A percentile compares a stretch with the other conserved stretches of the same genome.
phyloP scores from a whole-genome alignment of 345 rosid species.

The Triadica sebifera region DNA sequence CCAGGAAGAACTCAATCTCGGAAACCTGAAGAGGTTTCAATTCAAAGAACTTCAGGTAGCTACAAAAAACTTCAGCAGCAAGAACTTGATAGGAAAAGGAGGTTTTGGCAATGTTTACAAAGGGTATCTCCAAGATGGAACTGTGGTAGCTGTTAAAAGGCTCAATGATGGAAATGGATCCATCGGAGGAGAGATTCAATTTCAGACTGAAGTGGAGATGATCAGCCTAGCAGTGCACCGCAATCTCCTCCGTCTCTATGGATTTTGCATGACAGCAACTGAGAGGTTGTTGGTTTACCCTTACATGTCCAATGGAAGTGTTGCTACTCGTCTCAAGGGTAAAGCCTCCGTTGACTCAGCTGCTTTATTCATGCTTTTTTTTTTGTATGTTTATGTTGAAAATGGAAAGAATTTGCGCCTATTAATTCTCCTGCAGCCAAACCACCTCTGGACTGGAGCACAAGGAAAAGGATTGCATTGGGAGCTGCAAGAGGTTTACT shows the following conservation, averaged over 20 bases:
- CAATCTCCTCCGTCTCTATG: conserved; percentile 71
- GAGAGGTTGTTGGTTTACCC: conserved; percentile 90
- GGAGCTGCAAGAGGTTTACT: conserved; percentile 93
- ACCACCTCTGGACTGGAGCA: conserved; percentile 83
- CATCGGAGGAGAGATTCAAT: conserved; percentile 71
- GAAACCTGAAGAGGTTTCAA: conserved; percentile 80
- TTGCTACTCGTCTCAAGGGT: conserved; percentile 90
- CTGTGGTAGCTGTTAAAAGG: conserved; percentile 77
- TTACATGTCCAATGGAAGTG: conserved; percentile 96
- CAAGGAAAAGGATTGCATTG: conserved; percentile 82
- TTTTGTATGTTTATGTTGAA: background rate
- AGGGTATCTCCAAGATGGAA: conserved; percentile 77
- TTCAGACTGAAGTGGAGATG: conserved; percentile 93
- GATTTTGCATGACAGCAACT: conserved; percentile 72
- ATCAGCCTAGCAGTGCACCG: conserved; percentile 93
- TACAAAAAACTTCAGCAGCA: conserved; percentile 83
- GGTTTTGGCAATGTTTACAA: conserved; percentile 94
- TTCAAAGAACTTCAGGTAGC: conserved; percentile 86
- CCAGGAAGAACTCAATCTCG: conserved; percentile 64
- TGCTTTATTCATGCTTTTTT: background rate
- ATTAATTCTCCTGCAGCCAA: conserved; percentile 51
- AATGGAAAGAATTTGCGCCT: too few relatives aligned
- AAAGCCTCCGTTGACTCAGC: conserved; percentile 8
- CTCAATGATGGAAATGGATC: conserved; percentile 62
- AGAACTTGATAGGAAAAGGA: conserved; percentile 83